Conservation (phyloP, 208 protist genomes). For the Acanthamoeba triangularis region DNA sequence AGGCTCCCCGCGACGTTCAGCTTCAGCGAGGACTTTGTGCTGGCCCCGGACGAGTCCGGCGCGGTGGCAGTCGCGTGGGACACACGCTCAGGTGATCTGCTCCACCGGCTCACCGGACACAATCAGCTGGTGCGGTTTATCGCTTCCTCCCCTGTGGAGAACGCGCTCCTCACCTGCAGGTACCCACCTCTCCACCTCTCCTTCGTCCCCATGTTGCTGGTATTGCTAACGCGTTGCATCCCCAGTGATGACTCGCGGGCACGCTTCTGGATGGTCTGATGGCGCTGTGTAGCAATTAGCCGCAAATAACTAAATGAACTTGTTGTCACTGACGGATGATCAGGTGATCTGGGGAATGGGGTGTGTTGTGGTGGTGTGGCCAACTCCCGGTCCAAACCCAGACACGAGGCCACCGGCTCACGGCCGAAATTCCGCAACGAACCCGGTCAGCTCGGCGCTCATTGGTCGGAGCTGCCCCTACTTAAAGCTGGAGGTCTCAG, state of each 20-base stretch:
- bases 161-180: conserved; percentile 47
- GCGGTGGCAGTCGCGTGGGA: conserved; percentile 22
- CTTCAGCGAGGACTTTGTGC: conserved; percentile 15
- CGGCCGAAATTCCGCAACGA: neutral
- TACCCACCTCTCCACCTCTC: neutral
- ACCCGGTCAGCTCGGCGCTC: neutral
- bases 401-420: neutral
- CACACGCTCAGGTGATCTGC: neutral
- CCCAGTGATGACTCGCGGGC: neutral
- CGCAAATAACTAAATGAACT: too few relatives aligned
- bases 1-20: conserved; percentile 4
- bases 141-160: conserved; percentile 12
- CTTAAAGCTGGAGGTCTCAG: neutral
- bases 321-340: too few relatives aligned
- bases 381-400: neutral
- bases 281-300: neutral
- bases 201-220: neutral
- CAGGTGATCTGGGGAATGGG: too few relatives aligned
- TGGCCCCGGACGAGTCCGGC: neutral
- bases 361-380: neutral
- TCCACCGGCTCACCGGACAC: conserved; percentile 46
- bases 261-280: conserved; percentile 10
- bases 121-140: neutral
- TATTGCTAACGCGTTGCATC: neutral
- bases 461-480: neutral